Base-by-base conservation (phyloP, 2,329 filamentous ascomycete genomes). In the Fusarium sp. region DNA sequence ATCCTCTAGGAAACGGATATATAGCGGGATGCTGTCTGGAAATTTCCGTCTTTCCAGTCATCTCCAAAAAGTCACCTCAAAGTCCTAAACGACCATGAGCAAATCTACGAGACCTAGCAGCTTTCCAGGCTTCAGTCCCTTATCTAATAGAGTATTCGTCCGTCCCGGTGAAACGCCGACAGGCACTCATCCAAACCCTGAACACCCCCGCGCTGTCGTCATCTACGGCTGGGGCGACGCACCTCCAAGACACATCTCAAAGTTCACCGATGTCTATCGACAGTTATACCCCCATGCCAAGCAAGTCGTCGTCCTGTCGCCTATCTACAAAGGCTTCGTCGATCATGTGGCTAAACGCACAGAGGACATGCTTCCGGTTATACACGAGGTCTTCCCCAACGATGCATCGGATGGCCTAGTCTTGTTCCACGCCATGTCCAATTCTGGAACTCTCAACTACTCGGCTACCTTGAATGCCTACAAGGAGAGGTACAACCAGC, bases 211-310 rank as follows among this genome's bases (percentile, higher is more conserved):
- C 1, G 14, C 56, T 7, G n/a, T 69, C 6, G 18, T 69, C 22
- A 33, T 69, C 8, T 69, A 63, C 4, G 66, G 63, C n/a, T 69
- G 66, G 66, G 66, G 64, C 1, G 66, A 69, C 6, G 66, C 66
- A 3, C 55, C 42, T 7, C 55, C 66, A 15, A 69, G 52, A 10
- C 41, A 69, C 6, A 26, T 69, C 2, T 38, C 56, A 5, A 69
- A 69, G 2, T 69, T 69, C 18, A 28, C 55, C 3, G 31, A 69
- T 4, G 41, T 17, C 0, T 69, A 63, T 49, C 42, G 55, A 6
- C 20, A 24, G 1, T n/a, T 69, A 4, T 69, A 39, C 7, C 55
- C 66, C 5, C n/a, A 44, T 1, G 36, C 66, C 0, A 69, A 63
- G 0, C 66, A 69, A 14, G 26, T 69, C 5, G 63, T 36, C 0